A percentile compares a stretch with the other conserved stretches of the same genome.
Evolutionary conservation across 1,284 basidiomycete species (phyloP).

Genomic region (Moesziomyces antarcticus): DNA sequence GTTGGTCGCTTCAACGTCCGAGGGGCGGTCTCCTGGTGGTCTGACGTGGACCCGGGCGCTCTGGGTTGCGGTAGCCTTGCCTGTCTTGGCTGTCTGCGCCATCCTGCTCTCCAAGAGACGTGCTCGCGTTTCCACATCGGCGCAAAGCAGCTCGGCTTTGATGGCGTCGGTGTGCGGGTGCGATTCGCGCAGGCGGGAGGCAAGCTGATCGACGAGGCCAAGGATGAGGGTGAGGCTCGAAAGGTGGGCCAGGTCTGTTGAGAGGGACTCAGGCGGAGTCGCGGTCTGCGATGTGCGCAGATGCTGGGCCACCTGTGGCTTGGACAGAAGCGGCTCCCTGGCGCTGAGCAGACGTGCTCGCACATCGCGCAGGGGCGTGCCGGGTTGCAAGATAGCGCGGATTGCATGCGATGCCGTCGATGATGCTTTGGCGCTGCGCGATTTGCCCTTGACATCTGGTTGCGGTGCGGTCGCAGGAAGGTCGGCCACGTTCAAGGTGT

Average conservation of each 20-base stretch:
- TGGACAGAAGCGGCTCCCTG: conserved; percentile 23
- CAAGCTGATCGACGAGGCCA: conserved; percentile 45
- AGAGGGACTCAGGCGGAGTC: conserved; percentile 1
- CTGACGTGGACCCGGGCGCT: neutral
- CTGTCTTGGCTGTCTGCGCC: conserved; percentile 4
- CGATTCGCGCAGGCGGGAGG: conserved; percentile 22
- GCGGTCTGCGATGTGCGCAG: conserved; percentile 3
- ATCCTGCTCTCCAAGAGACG: conserved; percentile 15
- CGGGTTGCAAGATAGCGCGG: conserved; percentile 16
- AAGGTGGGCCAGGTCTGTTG: conserved; percentile 18
- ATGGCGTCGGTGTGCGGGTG: conserved; percentile 15
- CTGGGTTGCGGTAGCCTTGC: neutral
- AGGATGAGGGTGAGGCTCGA: conserved; percentile 30
- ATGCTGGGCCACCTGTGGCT: conserved; percentile 14
- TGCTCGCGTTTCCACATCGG: conserved; percentile 24
- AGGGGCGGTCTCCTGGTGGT: neutral
- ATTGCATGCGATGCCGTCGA: neutral
- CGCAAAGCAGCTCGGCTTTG: conserved; percentile 21
- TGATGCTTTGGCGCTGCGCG: conserved; percentile 2
- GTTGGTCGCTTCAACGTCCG: conserved; percentile 14
- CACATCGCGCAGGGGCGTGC: conserved; percentile 24
- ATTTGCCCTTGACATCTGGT: conserved; percentile 18
- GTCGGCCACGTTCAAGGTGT: conserved; percentile 10
- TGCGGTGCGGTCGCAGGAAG: neutral
- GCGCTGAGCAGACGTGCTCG: conserved; percentile 18